A percentile compares a stretch with the other conserved stretches of the same genome.
phyloP scores from a whole-genome alignment of 1,284 basidiomycete genomes.

The Moesziomyces sp. region DNA sequence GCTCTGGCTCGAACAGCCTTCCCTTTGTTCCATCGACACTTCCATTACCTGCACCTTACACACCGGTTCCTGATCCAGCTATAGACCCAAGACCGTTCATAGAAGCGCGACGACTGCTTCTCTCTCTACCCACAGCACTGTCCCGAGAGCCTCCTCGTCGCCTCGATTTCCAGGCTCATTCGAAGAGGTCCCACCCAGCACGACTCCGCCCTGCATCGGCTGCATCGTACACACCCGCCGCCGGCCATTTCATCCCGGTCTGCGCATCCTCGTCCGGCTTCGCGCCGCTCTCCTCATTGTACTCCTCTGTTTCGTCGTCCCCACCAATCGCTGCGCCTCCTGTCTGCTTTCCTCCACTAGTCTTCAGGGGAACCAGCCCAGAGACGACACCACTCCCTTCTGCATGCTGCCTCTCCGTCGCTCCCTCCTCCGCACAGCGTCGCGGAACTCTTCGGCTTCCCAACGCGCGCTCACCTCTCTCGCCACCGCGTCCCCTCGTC shows the following conservation, averaged over 20 bases:
- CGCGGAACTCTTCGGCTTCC: slow-evolving; percentile 23
- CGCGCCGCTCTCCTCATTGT: slow-evolving; percentile 11
- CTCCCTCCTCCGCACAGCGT: slow-evolving; percentile 29
- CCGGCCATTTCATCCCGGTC: not conserved
- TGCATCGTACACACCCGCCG: no score
- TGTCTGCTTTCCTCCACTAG: slow-evolving; percentile 34
- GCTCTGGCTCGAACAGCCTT: not conserved
- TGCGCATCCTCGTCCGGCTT: slow-evolving; percentile 3
- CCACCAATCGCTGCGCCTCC: slow-evolving; percentile 24
- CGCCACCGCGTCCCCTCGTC: slow-evolving; percentile 4
- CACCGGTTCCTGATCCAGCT: no score
- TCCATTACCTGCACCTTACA: not conserved
- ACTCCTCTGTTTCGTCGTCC: slow-evolving; percentile 13
- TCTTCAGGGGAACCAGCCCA: slow-evolving; percentile 21
- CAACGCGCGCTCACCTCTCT: slow-evolving; percentile 9
- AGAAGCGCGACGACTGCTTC: not conserved
- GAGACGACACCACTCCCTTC: slow-evolving; percentile 24
- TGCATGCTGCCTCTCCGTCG: slow-evolving; percentile 48
- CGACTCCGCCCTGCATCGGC: no score
- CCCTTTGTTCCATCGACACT: not conserved
- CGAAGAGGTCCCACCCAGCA: not conserved
- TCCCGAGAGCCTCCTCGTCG: not conserved
- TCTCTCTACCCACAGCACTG: not conserved
- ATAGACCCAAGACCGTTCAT: not conserved
- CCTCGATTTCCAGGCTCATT: not conserved